These are phyloP conservation scores for Zoysia japonica DNA, from an alignment of 176 grass and related monocot genomes.

Conservation along the genomic window DNA sequence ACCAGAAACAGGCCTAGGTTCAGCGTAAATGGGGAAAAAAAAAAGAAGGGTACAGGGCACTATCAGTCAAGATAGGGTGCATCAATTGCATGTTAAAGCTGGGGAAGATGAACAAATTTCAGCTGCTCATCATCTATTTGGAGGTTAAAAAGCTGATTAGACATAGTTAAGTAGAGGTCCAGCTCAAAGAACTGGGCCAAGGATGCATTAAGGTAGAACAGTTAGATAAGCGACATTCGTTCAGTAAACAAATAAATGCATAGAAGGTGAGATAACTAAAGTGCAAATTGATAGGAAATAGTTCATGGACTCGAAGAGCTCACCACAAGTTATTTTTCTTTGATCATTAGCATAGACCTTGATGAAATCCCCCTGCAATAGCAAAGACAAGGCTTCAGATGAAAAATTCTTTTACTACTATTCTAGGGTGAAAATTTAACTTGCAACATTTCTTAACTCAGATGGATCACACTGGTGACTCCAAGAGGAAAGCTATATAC, in stretches of 20 bases:
- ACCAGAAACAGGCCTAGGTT: not conserved
- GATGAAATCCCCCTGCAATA: slow-evolving; percentile 76
- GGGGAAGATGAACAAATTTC: not conserved
- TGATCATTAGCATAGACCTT: slow-evolving; percentile 76
- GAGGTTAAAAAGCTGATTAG: not conserved
- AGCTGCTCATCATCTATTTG: not conserved
- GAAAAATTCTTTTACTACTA: slow-evolving; percentile 1
- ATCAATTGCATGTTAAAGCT: not conserved
- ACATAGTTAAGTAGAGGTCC: not conserved
- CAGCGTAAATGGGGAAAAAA: not conserved
- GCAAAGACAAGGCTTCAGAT: slow-evolving; percentile 28
- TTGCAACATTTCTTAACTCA: slow-evolving; percentile 14
- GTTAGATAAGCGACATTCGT: not conserved
- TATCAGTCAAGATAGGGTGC: not conserved
- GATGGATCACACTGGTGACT: slow-evolving; percentile 8
- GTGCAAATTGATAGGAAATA: slow-evolving; percentile 25
- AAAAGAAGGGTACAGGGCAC: not conserved
- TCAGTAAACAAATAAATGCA: not conserved
- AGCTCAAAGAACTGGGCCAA: not conserved
- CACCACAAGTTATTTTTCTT: slow-evolving; percentile 92
- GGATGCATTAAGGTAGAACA: not conserved
- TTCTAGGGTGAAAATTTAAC: slow-evolving; percentile 15
- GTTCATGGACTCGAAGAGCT: slow-evolving; percentile 38
- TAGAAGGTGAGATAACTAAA: not conserved
- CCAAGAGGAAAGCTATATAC: not conserved